Base-by-base conservation (phyloP, 1,139 yeast species). In the Geotrichum europaeum region DNA sequence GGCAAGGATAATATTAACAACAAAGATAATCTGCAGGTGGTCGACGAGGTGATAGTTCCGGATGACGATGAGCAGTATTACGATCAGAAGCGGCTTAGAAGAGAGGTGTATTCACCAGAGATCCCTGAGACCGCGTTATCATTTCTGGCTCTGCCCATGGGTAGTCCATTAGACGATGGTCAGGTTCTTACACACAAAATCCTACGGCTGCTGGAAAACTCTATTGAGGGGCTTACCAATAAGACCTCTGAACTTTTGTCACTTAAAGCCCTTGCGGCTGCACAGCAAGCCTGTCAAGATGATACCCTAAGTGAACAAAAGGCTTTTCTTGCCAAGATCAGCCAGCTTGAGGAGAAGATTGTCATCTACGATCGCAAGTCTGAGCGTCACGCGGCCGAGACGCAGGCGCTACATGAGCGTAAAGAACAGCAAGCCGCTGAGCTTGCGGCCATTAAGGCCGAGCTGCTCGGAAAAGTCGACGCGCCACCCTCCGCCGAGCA, bases 11-110 rank as follows among this genome's bases (percentile, higher is more conserved):
- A 70, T 70, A 59, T 66, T 73, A 59, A 58, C 20, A 58, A 62
- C 10, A 53, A 55, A 12, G 50, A 53, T 10, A 51, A 20, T 20
- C 45, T 20, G 10, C 24, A 22, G 13, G 51, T n/a, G 15, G 20
- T 43, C 12, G 54, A 55, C 25, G 60, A 58, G 12, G 45, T 36
- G 45, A 36, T 36, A 36, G 18, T 36, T 15, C 53, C 32, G n/a
- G 51, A 56, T 56, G 49, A 60, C 49, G 51, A 61, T 40, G 59
- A 60, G 36, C 64, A 30, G 15, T 87, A 81, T 69, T 89, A 89
- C 68, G 83, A 85, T 57, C 71, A 77, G 40, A 87, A 87, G 71
- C 78, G 96, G 64, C 74, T 87, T 57, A 82, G 84, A 66, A 84
- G 85, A 75, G 88, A 87, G 34, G 56, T 59, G 15, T 67, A 65